phyloP scores from a whole-genome alignment of 2,329 filamentous ascomycete genomes.

The Fusarium transvaalense region DNA sequence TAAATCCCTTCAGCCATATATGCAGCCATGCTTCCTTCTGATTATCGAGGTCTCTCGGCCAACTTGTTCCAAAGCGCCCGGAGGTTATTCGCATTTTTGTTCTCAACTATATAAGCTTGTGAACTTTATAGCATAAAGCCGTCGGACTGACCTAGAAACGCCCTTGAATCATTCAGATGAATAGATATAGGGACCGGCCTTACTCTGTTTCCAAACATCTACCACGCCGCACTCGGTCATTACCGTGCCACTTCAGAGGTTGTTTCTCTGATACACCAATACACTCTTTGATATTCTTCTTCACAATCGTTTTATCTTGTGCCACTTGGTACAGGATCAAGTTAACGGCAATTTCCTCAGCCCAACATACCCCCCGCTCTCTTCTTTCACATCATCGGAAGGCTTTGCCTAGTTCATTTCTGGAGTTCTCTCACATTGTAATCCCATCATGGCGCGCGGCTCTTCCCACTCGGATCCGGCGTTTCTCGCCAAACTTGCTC shows the following conservation, averaged over 20 bases:
- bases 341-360: slow-evolving; percentile 18
- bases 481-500: slow-evolving; percentile 42
- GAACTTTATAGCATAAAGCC: not conserved
- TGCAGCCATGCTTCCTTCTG: slow-evolving; percentile 11
- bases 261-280: slow-evolving; percentile 30
- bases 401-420: not conserved
- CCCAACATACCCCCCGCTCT: not conserved
- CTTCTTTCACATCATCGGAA: slow-evolving; percentile 1
- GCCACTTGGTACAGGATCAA: slow-evolving; percentile 29
- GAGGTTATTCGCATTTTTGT: slow-evolving; percentile 12
- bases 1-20: slow-evolving; percentile 2
- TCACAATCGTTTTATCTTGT: slow-evolving; percentile 36
- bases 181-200: slow-evolving; percentile 15
- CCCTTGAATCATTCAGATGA: not conserved
- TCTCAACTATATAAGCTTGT: not conserved
- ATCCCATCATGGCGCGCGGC: slow-evolving; percentile 33
- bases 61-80: slow-evolving; percentile 20
- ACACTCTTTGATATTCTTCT: slow-evolving; percentile 26
- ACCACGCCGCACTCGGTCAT: slow-evolving; percentile 19
- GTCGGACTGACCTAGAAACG: not conserved
- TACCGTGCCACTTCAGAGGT: slow-evolving; percentile 32
- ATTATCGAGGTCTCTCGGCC: slow-evolving; percentile 2
- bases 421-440: not conserved
- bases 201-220: slow-evolving; percentile 8
- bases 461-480: slow-evolving; percentile 30